These are phyloP conservation scores for Juncus effusus DNA, from an alignment of 176 grass and related monocot genomes.

Conservation along the genomic window DNA sequence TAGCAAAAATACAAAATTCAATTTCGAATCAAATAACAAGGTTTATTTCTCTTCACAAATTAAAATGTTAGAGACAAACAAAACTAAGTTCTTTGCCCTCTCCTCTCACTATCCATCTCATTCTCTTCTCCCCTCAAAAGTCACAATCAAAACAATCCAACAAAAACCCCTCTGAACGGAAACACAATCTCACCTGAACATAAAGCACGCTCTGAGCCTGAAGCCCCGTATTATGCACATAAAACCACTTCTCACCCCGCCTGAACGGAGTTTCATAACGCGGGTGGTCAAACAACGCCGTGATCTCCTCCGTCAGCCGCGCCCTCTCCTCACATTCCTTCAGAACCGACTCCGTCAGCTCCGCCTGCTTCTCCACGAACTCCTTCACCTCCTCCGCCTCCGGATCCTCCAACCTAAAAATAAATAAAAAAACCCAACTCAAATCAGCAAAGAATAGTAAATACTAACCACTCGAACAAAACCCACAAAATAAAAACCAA, in stretches of 20 bases:
- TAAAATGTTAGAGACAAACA: too few relatives aligned
- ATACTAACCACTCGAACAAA: too few relatives aligned
- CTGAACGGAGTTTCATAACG: constrained; percentile 71
- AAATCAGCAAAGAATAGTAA: too few relatives aligned
- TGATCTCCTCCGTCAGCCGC: constrained; percentile 53
- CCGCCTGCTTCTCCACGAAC: constrained; percentile 68
- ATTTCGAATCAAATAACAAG: too few relatives aligned
- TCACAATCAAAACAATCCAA: too few relatives aligned
- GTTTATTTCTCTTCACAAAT: too few relatives aligned
- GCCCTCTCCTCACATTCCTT: constrained; percentile 49
- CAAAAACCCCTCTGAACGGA: neutral
- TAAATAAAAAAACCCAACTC: too few relatives aligned
- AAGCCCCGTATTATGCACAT: constrained; percentile 81
- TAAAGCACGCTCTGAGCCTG: constrained; percentile 95
- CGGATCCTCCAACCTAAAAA: constrained; percentile 81
- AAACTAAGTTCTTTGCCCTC: too few relatives aligned
- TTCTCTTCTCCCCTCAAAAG: too few relatives aligned
- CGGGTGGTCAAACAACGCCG: constrained; percentile 64
- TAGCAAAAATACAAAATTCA: too few relatives aligned
- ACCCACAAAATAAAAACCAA: too few relatives aligned
- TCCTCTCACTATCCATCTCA: too few relatives aligned
- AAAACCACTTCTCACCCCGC: constrained; percentile 75
- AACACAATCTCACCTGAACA: constrained; percentile 45
- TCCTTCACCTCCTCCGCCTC: constrained; percentile 78
- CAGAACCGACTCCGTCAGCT: constrained; percentile 63